phyloP scores from a whole-genome alignment of 1,284 basidiomycete genomes.

The Ustilago hordei region DNA sequence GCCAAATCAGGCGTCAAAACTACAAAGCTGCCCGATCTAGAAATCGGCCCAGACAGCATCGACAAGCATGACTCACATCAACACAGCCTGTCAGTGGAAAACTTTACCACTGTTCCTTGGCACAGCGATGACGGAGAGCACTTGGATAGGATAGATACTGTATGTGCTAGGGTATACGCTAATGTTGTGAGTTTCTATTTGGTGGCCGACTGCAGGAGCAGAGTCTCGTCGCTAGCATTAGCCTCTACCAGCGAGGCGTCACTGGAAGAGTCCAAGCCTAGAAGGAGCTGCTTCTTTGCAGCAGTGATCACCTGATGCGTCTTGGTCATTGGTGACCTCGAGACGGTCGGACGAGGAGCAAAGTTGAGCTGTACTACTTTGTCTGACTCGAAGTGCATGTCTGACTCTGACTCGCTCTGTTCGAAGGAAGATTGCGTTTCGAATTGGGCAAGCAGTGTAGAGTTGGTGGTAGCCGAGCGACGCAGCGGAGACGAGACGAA shows the following conservation, averaged over 20 bases:
- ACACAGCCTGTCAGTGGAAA: background rate
- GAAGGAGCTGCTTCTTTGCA: slow-evolving; percentile 19
- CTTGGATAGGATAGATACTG: too few relatives aligned
- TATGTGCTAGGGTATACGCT: slow-evolving; percentile 8
- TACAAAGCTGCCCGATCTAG: background rate
- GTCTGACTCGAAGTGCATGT: slow-evolving; percentile 12
- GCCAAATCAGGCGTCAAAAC: background rate
- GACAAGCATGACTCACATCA: background rate
- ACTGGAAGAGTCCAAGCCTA: slow-evolving; percentile 22
- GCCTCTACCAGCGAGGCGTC: slow-evolving; percentile 12
- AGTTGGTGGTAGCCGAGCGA: slow-evolving; percentile 6
- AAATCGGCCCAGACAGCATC: background rate
- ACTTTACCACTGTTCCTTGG: too few relatives aligned
- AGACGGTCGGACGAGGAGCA: background rate
- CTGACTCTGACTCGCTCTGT: slow-evolving; percentile 17
- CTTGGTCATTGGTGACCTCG: background rate
- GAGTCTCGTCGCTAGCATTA: slow-evolving; percentile 24
- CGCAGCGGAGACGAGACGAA: slow-evolving; percentile 15
- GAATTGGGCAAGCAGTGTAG: background rate
- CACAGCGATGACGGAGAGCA: too few relatives aligned
- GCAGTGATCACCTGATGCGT: background rate
- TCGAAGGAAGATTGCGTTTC: slow-evolving; percentile 20
- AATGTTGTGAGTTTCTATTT: background rate
- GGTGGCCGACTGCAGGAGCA: slow-evolving; percentile 17
- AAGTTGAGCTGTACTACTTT: slow-evolving; percentile 30